Evolutionary conservation across 73 alveolate species (phyloP).

Genomic region (Chromera velia): DNA sequence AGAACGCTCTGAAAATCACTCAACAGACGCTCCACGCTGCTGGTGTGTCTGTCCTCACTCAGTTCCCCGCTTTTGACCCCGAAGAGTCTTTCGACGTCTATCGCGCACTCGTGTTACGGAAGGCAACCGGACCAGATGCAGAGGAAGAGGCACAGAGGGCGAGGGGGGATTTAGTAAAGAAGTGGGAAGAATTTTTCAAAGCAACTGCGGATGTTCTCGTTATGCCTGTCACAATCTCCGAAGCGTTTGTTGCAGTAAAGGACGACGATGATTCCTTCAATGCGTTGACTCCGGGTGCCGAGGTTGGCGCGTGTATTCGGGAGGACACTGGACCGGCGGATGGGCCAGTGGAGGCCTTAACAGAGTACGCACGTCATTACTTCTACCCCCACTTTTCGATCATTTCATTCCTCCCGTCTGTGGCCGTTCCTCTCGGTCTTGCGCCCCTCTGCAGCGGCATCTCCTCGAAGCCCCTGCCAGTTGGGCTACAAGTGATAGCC

Average conservation of each 20-base stretch:
- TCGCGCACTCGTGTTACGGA: no score
- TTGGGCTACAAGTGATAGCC: no score
- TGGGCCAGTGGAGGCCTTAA: neutral
- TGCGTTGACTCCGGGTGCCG: constrained; percentile 6
- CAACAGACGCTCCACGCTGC: neutral
- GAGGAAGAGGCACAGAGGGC: no score
- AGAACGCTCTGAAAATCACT: neutral
- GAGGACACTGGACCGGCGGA: neutral
- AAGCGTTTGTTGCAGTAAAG: no score
- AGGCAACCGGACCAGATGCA: no score
- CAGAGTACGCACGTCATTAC: neutral
- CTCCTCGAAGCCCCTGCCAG: no score
- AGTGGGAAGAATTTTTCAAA: constrained; percentile 5
- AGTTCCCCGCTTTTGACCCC: no score
- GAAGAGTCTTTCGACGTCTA: no score
- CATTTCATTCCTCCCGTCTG: neutral
- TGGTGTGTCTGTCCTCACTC: neutral
- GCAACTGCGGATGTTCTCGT: neutral
- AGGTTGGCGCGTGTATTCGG: neutral
- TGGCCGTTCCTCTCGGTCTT: constrained; percentile 2
- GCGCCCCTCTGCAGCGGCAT: no score
- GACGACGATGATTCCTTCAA: constrained; percentile 4
- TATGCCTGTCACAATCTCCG: neutral
- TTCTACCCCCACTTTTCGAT: constrained; percentile 5
- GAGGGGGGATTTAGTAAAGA: neutral